These are phyloP conservation scores for Triadica sebifera DNA, from an alignment of 345 rosid genomes.

Conservation along the genomic window DNA sequence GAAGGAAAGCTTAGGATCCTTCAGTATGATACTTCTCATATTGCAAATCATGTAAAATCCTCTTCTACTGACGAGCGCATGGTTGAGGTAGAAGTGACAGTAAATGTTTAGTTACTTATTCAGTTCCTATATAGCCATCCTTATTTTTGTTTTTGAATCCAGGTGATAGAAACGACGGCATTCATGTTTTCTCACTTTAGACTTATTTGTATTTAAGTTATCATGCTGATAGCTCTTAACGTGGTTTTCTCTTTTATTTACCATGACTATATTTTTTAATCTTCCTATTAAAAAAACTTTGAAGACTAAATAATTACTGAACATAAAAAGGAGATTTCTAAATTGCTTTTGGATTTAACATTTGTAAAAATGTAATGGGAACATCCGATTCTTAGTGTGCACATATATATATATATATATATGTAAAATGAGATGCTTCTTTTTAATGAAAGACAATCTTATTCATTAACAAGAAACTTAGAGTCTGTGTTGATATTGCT, in stretches of 20 bases:
- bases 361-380: no score
- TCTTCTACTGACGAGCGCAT: conserved; percentile 42
- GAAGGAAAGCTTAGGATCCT: conserved; percentile 81
- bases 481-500: no score
- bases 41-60: conserved; percentile 38
- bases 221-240: not conserved
- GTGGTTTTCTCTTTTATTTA: not conserved
- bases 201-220: not conserved
- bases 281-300: not conserved
- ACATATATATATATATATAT: no score
- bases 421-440: no score
- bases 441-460: no score
- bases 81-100: conserved; percentile 39
- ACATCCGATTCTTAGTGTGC: no score
- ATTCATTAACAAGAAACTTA: no score
- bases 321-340: not conserved
- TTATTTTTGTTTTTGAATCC: not conserved
- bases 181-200: not conserved
- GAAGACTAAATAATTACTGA: not conserved
- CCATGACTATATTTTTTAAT: not conserved
- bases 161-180: not conserved
- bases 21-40: conserved; percentile 43
- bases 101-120: not conserved
- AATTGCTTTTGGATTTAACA: not conserved
- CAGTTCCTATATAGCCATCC: not conserved